These are phyloP conservation scores for Fusarium staphyleae DNA, from an alignment of 2,329 filamentous ascomycete species.

Conservation along the genomic window DNA sequence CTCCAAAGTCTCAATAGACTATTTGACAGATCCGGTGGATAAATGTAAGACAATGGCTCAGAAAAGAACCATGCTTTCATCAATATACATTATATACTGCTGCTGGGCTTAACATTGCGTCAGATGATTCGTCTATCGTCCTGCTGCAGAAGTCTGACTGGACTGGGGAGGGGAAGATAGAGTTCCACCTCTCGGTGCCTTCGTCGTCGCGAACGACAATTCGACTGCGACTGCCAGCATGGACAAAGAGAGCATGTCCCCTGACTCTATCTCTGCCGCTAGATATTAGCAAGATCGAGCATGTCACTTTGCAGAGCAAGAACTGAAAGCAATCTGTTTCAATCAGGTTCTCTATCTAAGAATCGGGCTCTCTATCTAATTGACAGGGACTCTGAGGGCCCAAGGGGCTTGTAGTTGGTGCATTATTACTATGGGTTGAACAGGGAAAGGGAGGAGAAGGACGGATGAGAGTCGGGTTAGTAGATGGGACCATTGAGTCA, in stretches of 20 bases:
- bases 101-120: slow-evolving; percentile 52
- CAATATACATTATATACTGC: slow-evolving; percentile 63
- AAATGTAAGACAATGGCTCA: slow-evolving; percentile 57
- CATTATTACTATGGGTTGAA: slow-evolving; percentile 21
- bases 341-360: background rate
- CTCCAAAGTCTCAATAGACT: slow-evolving; percentile 65
- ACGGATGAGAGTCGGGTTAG: slow-evolving; percentile 30
- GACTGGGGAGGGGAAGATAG: slow-evolving; percentile 62
- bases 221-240: slow-evolving; percentile 60
- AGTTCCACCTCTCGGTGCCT: slow-evolving; percentile 51
- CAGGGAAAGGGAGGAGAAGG: slow-evolving; percentile 20
- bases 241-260: slow-evolving; percentile 49
- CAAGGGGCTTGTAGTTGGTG: slow-evolving; percentile 8
- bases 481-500: slow-evolving; percentile 11
- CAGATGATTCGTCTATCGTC: slow-evolving; percentile 46
- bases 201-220: slow-evolving; percentile 45
- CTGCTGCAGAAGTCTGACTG: slow-evolving; percentile 56
- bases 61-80: slow-evolving; percentile 47
- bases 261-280: slow-evolving; percentile 45
- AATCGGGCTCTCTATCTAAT: background rate
- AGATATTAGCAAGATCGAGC: slow-evolving; percentile 33
- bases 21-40: slow-evolving; percentile 63
- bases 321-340: slow-evolving; percentile 10
- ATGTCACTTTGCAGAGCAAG: slow-evolving; percentile 13
- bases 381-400: slow-evolving; percentile 1